phyloP scores from a whole-genome alignment of 1,139 yeast genomes.

The Meyerozyma smithsonii region DNA sequence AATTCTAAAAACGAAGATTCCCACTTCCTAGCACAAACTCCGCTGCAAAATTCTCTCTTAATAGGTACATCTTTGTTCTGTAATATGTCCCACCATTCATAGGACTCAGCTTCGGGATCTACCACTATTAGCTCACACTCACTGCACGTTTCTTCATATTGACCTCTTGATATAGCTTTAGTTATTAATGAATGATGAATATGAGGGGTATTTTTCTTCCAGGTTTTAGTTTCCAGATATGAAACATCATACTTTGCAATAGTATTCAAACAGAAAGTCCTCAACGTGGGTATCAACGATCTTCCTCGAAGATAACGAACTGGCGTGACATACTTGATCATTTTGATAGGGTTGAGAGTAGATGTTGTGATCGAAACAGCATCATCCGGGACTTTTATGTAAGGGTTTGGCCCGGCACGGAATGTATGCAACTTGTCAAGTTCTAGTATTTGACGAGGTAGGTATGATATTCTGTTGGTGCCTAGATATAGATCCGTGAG shows the following conservation, averaged over 20 bases:
- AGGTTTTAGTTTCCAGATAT: constrained; percentile 37
- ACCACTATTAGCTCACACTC: constrained; percentile 40
- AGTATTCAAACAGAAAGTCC: constrained; percentile 37
- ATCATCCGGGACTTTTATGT: constrained; percentile 23
- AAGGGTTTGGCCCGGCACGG: constrained; percentile 48
- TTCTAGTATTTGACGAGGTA: constrained; percentile 53
- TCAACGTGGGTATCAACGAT: constrained; percentile 29
- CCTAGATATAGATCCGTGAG: constrained; percentile 49
- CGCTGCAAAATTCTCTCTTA: constrained; percentile 42
- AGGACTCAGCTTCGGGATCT: constrained; percentile 48
- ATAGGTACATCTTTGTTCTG: constrained; percentile 37
- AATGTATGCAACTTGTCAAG: constrained; percentile 40
- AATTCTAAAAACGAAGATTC: constrained; percentile 5
- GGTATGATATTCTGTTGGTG: constrained; percentile 44
- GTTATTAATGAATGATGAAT: constrained; percentile 34
- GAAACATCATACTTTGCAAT: constrained; percentile 44
- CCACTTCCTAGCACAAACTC: constrained; percentile 34
- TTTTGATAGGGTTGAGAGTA: constrained; percentile 11
- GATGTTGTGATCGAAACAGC: constrained; percentile 18
- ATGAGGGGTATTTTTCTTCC: constrained; percentile 38
- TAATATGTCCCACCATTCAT: constrained; percentile 60
- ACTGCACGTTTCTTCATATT: constrained; percentile 47
- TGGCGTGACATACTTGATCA: constrained; percentile 21
- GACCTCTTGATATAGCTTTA: constrained; percentile 40
- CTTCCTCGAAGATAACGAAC: constrained; percentile 15